A percentile compares a stretch with the other conserved stretches of the same genome.
phyloP scores from a whole-genome alignment of 2,329 filamentous ascomycete genomes.

The Claviceps monticola region DNA sequence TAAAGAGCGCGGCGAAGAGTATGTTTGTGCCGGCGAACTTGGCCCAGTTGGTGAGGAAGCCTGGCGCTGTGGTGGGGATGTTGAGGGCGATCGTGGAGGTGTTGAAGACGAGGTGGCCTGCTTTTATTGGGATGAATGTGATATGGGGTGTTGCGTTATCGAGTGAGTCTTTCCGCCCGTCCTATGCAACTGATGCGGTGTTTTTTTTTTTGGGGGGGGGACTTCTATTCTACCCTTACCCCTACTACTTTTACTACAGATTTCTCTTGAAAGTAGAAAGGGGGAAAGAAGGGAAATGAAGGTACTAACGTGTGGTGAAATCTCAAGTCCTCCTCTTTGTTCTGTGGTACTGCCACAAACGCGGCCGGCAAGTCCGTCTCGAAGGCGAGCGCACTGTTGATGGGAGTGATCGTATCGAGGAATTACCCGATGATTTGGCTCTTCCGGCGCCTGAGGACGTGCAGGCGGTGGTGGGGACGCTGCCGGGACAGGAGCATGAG shows the following conservation, averaged over 20 bases:
- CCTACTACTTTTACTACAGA: no score
- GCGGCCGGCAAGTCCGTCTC: conserved; percentile 72
- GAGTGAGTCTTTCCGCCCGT: conserved; percentile 37
- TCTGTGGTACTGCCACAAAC: conserved; percentile 97
- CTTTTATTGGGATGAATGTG: conserved; percentile 81
- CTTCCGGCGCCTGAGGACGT: conserved; percentile 18
- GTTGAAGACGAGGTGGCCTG: conserved; percentile 75
- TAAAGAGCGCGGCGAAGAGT: conserved; percentile 50
- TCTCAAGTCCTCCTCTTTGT: conserved; percentile 72
- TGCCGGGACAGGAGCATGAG: background rate
- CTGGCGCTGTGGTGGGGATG: conserved; percentile 73
- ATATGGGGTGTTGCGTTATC: conserved; percentile 83
- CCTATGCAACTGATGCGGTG: no score
- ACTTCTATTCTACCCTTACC: no score
- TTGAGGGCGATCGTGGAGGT: conserved; percentile 84
- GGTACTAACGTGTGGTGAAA: no score
- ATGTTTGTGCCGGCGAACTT: conserved; percentile 59
- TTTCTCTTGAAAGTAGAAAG: background rate
- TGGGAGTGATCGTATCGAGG: conserved; percentile 30
- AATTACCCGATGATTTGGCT: conserved; percentile 34
- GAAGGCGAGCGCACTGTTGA: conserved; percentile 39
- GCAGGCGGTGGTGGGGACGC: background rate
- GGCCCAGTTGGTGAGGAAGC: conserved; percentile 69
- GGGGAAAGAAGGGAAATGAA: background rate
- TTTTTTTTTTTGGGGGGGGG: no score